Base-by-base conservation (phyloP, 208 protist species). In the Lotmaria passim region DNA sequence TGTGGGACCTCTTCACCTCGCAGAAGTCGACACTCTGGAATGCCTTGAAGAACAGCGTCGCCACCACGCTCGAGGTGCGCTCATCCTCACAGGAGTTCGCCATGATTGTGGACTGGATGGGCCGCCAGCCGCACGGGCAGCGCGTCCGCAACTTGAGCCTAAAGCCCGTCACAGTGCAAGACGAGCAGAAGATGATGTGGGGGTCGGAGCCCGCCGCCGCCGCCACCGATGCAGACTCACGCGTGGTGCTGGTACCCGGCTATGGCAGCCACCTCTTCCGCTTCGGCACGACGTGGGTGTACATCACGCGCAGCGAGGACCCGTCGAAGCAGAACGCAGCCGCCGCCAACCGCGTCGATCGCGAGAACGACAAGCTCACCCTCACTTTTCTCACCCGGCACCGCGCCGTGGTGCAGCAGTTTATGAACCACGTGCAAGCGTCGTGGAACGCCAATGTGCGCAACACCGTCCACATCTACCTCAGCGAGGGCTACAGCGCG, bases 71-170 rank as follows among this genome's bases (percentile, higher is more conserved):
- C 56, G 87, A 96, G 62, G 87, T 96, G 19, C 92, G 92, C 63
- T 94, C 92, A 11, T 94, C 89, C 6, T 83, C 89, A 62, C 79
- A 88, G 47, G 87, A 96, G 81, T 96, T 86, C 61, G 85, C 81
- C 7, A 94, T 93, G 92, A 93, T 96, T 36, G 66, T 96, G 75
- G 87, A 96, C 43, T 96, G 92, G 89, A 93, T 96, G 89, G 82
- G 83, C 21, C 79, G 79, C 7, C 87, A 96, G 55, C 87, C 87
- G 31, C 63, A 78, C 19, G 85, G 85, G 38, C 73, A 79, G 63
- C 64, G 75, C 31, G 53, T 80, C 28, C 78, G 81, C 38, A 96
- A 94, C 69, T 60, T 96, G 17, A 78, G 87, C 4, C 64, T 96
- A 38, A 83, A 74, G 68, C 92, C 89, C 28, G 58, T 94, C 50